phyloP scores from a whole-genome alignment of 139 green algal genomes.

The Chlamydomonas incerta region DNA sequence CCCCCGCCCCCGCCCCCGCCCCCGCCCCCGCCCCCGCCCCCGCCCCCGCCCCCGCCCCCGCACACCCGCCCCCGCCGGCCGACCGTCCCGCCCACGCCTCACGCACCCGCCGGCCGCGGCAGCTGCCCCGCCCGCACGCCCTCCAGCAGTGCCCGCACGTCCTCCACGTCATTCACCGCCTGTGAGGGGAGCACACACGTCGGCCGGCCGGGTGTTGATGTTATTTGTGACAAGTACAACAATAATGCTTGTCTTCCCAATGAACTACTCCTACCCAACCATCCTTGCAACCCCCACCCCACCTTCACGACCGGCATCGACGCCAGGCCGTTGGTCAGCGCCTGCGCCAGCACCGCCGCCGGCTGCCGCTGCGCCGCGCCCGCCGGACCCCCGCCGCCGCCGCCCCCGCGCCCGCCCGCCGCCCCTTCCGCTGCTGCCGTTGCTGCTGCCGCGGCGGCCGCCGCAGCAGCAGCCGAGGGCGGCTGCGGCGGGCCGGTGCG shows the following conservation, averaged over 20 bases:
- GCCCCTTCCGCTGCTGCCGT: background rate
- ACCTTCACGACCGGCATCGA: conserved; percentile 21
- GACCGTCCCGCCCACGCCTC: background rate
- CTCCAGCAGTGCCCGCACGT: background rate
- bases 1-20: too few relatives aligned
- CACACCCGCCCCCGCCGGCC: background rate
- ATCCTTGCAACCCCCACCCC: background rate
- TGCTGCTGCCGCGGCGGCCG: background rate
- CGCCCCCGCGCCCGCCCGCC: background rate
- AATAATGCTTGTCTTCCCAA: too few relatives aligned
- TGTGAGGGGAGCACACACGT: background rate
- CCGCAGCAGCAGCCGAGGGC: background rate
- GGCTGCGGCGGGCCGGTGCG: background rate
- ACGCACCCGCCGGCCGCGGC: background rate
- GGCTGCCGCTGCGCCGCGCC: background rate
- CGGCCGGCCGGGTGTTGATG: too few relatives aligned
- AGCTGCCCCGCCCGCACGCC: background rate
- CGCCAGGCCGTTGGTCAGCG: conserved; percentile 14
- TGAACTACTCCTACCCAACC: too few relatives aligned
- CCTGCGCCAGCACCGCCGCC: background rate
- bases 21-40: too few relatives aligned
- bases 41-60: too few relatives aligned
- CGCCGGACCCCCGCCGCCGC: background rate
- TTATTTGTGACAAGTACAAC: too few relatives aligned
- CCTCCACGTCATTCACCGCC: background rate